Conservation (phyloP, 1,284 basidiomycete genomes). For the Coniophora puteana region DNA sequence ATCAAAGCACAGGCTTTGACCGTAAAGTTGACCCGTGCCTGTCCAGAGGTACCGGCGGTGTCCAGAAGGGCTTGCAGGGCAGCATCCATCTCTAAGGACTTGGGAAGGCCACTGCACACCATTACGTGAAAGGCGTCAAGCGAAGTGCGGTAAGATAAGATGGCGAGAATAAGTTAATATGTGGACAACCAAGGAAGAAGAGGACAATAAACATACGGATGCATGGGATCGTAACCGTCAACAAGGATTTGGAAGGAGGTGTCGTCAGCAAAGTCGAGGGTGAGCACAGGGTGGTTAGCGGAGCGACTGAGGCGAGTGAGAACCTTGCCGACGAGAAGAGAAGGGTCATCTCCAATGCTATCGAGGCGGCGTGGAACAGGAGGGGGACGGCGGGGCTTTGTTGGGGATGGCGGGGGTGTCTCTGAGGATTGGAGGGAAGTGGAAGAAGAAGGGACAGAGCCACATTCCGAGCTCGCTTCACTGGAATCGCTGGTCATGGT, state of each 20-base stretch:
- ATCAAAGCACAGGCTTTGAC: slow-evolving; percentile 52
- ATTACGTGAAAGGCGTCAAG: neutral
- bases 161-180: neutral
- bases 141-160: neutral
- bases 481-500: neutral
- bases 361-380: slow-evolving; percentile 30
- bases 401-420: slow-evolving; percentile 23
- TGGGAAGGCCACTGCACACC: slow-evolving; percentile 43
- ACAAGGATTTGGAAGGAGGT: slow-evolving; percentile 55
- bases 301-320: slow-evolving; percentile 47
- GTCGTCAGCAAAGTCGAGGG: slow-evolving; percentile 51
- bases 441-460: slow-evolving; percentile 12
- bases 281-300: slow-evolving; percentile 49
- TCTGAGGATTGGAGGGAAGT: slow-evolving; percentile 6
- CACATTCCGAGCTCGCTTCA: neutral
- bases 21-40: slow-evolving; percentile 35
- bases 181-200: neutral
- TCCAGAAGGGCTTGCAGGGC: slow-evolving; percentile 37
- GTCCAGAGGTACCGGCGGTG: slow-evolving; percentile 30
- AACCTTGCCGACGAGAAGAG: slow-evolving; percentile 46
- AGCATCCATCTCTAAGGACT: slow-evolving; percentile 54
- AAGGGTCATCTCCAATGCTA: slow-evolving; percentile 44
- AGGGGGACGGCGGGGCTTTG: slow-evolving; percentile 26
- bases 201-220: slow-evolving; percentile 27
- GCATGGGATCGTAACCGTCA: slow-evolving; percentile 55